phyloP scores from a whole-genome alignment of 768 basidiomycete genomes.

The Lactifluus hygrophoroides region DNA sequence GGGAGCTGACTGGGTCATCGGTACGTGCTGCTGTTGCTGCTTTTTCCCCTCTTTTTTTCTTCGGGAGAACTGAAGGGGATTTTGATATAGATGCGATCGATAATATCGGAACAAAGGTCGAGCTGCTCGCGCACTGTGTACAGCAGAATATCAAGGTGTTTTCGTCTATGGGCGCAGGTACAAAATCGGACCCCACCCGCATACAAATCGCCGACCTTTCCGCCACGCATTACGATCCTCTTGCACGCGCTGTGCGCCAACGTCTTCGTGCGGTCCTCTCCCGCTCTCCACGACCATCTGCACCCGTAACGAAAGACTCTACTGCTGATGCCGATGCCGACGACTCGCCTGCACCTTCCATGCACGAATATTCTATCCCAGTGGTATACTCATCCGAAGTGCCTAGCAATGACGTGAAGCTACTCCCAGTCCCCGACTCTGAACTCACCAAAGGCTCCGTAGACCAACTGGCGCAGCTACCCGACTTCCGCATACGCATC shows the following conservation, averaged over 20 bases:
- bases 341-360: constrained; percentile 12
- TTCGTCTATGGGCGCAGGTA: constrained; percentile 94
- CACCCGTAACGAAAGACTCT: too few species aligned
- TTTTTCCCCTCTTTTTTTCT: too few species aligned
- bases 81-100: constrained; percentile 76
- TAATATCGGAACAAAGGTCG: constrained; percentile 95
- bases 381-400: constrained; percentile 97
- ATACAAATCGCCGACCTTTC: constrained; percentile 96
- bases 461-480: constrained; percentile 81
- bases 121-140: constrained; percentile 84
- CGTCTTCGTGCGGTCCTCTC: constrained; percentile 47
- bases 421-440: constrained; percentile 85
- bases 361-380: constrained; percentile 53
- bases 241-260: constrained; percentile 83
- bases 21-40: constrained; percentile 32
- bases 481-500: constrained; percentile 91
- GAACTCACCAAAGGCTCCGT: constrained; percentile 87
- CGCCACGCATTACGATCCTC: constrained; percentile 84
- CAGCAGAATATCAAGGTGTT: constrained; percentile 80
- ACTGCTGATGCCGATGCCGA: background rate
- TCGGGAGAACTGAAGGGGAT: too few species aligned
- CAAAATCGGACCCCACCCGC: constrained; percentile 90
- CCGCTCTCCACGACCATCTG: constrained; percentile 12
- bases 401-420: constrained; percentile 75
- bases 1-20: constrained; percentile 91